phyloP scores from a whole-genome alignment of 2,329 filamentous ascomycete species.

The Leptoxyphium fumago region DNA sequence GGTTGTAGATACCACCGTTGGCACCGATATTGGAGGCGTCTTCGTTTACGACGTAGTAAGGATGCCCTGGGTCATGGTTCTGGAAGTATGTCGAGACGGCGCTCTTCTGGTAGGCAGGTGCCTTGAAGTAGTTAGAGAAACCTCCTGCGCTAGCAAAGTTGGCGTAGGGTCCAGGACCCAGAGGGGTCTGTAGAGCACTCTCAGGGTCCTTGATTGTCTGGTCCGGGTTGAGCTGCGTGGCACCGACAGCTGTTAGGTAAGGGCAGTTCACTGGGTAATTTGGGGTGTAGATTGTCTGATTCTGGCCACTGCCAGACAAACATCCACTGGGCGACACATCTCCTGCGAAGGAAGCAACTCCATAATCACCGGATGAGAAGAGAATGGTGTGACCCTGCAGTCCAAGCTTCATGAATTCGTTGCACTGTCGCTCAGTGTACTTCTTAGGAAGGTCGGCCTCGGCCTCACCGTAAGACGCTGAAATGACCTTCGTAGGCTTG shows the following conservation, averaged over 20 bases:
- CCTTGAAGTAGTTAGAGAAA: slow-evolving; percentile 20
- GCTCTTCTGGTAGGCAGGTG: slow-evolving; percentile 18
- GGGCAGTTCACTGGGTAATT: slow-evolving; percentile 8
- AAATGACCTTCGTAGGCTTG: slow-evolving; percentile 39
- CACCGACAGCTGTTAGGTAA: slow-evolving; percentile 25
- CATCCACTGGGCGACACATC: slow-evolving; percentile 1
- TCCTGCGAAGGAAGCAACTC: slow-evolving; percentile 13
- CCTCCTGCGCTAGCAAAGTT: slow-evolving; percentile 27
- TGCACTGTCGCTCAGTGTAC: slow-evolving; percentile 34
- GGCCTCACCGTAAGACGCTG: slow-evolving; percentile 40
- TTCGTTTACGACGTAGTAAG: slow-evolving; percentile 9
- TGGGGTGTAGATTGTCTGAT: slow-evolving; percentile 11
- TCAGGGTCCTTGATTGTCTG: slow-evolving; percentile 14
- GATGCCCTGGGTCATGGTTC: slow-evolving; percentile 10
- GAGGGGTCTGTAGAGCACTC: slow-evolving; percentile 6
- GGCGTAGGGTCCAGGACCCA: neutral
- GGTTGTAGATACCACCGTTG: slow-evolving; percentile 13
- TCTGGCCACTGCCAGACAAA: slow-evolving; percentile 3
- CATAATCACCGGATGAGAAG: slow-evolving; percentile 29
- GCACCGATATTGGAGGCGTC: slow-evolving; percentile 9
- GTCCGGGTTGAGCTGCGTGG: slow-evolving; percentile 22
- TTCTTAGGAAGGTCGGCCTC: slow-evolving; percentile 35
- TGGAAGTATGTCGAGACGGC: slow-evolving; percentile 22
- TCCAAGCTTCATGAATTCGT: slow-evolving; percentile 31
- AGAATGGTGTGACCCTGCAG: slow-evolving; percentile 31